Percentiles rank a stretch among this genome's conserved stretches.
phyloP scores from a whole-genome alignment of 176 grass and related monocot genomes.

The Paspalum vaginatum region DNA sequence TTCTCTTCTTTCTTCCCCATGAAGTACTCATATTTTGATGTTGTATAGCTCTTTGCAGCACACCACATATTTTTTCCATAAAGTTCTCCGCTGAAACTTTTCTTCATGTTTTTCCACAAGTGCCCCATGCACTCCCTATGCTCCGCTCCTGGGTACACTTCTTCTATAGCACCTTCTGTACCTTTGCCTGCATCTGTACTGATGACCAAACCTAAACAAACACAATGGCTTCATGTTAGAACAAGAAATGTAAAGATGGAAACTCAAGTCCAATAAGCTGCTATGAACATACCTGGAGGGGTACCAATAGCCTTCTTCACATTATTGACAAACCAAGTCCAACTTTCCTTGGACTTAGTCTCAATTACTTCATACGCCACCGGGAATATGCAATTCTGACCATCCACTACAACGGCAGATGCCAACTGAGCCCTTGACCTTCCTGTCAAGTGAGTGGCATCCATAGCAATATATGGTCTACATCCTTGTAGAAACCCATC shows the following conservation, averaged over 20 bases:
- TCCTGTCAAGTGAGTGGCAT: too few relatives aligned
- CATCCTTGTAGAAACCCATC: not conserved
- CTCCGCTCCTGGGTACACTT: not conserved
- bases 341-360: not conserved
- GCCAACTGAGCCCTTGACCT: not conserved
- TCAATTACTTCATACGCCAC: not conserved
- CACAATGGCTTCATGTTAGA: not conserved
- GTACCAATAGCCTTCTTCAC: not conserved
- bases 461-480: not conserved
- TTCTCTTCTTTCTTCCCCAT: not conserved
- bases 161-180: not conserved
- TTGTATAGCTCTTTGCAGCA: not conserved
- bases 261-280: fast-evolving
- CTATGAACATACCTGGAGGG: not conserved
- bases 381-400: not conserved
- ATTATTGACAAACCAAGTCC: not conserved
- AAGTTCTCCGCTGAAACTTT: not conserved
- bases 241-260: too few relatives aligned
- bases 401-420: not conserved
- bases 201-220: not conserved
- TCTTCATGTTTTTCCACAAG: not conserved
- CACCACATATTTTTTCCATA: not conserved
- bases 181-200: not conserved
- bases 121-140: not conserved
- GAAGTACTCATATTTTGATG: not conserved